phyloP scores from a whole-genome alignment of 495 filamentous ascomycete genomes.

The Penicillium coffeae region DNA sequence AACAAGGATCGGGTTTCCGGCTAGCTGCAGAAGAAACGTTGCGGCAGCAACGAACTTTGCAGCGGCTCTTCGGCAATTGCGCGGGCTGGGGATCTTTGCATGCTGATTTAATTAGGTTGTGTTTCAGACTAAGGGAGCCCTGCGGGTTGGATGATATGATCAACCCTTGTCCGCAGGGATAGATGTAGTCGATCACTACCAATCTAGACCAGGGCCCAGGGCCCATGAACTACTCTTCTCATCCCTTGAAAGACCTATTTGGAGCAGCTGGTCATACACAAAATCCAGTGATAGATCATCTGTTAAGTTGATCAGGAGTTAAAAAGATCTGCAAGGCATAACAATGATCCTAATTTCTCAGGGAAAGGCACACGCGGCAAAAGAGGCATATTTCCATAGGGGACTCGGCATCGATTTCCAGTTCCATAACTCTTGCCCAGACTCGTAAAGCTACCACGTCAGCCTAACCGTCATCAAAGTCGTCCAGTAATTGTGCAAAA shows the following conservation, averaged over 20 bases:
- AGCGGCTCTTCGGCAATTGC: slow-evolving; percentile 14
- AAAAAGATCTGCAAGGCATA: no score
- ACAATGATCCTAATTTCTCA: no score
- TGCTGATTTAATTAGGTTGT: slow-evolving; percentile 2
- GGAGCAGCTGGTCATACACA: not conserved
- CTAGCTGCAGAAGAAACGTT: slow-evolving; percentile 8
- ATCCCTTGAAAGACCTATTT: not conserved
- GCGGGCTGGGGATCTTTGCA: slow-evolving; percentile 1
- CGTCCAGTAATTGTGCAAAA: not conserved
- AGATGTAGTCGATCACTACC: slow-evolving; percentile 11
- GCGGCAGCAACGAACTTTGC: slow-evolving; percentile 18
- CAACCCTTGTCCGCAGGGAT: slow-evolving; percentile 1
- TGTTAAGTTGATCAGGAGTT: not conserved
- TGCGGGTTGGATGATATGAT: not conserved
- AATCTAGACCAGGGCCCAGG: slow-evolving; percentile 3
- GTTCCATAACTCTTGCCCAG: not conserved
- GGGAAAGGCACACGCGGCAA: not conserved
- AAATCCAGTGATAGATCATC: not conserved
- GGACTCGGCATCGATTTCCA: not conserved
- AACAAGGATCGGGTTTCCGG: not conserved
- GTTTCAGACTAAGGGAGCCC: slow-evolving; percentile 21
- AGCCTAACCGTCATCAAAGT: not conserved
- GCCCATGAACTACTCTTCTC: not conserved
- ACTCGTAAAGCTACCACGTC: not conserved
- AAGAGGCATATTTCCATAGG: not conserved